Base-by-base conservation (phyloP, 768 basidiomycete genomes). In the Goffeauzyma gilvescens region DNA sequence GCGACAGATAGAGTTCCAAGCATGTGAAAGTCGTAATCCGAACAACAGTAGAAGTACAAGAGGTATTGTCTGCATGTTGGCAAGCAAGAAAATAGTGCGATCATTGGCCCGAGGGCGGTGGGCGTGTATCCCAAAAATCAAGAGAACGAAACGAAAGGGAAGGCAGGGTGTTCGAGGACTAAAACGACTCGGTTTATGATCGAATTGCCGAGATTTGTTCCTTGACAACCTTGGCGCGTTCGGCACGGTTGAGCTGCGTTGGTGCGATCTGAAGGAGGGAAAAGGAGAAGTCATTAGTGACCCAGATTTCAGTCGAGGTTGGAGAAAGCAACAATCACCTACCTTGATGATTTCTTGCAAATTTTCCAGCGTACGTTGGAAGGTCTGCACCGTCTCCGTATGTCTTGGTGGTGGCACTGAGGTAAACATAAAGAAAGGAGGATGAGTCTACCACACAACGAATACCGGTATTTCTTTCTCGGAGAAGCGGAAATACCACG, bases 281-380 rank as follows among this genome's bases (percentile, higher is more conserved):
- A 30, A 13, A 35, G n/a, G 21, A 35, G 2, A 6, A 17, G 40
- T 31, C 26, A 41, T 21, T 10, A 32, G 30, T 21, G 30, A 41
- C 4, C 40, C 30, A 21, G 31, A 41, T 15, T 28, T 41, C 18
- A n/a, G 21, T 35, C 33, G 4, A n/a, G n/a, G n/a, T 18, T 10
- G 7, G 6, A 20, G 7, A 10, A 38, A 8, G 37, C 49, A 51
- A 6, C 43, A 35, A 4, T 42, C 44, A 30, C 50, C 41, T 20
- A 23, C 41, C 32, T 10, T 32, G 22, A 22, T 46, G 42, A 51
- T 50, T 48, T 30, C 36, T 35, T 20, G 49, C 50, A 44, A 31
- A 45, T 32, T 40, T 36, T 36, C 23, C 48, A 26, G 49, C 25
- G 35, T 54, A 42, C 6, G 42, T 33, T 20, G 48, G 22, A 37